These are phyloP conservation scores for Suillus luteus DNA, from an alignment of 768 basidiomycete species.

Conservation along the genomic window DNA sequence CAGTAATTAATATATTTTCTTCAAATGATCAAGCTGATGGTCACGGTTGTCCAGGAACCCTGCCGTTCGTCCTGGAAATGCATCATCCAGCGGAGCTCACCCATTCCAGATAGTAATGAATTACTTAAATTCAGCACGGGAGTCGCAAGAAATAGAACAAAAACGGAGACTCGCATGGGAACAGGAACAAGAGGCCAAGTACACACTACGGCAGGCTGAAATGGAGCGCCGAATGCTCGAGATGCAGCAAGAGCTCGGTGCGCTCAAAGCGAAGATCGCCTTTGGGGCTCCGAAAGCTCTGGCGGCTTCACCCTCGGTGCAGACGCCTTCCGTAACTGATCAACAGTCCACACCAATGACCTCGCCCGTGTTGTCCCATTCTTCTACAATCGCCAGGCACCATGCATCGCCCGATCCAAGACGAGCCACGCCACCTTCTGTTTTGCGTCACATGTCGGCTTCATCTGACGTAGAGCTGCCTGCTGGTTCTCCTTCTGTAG, in stretches of 20 bases:
- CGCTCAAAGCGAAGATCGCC: slow-evolving; percentile 44
- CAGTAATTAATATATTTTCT: slow-evolving; percentile 35
- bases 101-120: slow-evolving; percentile 63
- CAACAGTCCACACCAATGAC: slow-evolving; percentile 33
- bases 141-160: slow-evolving; percentile 62
- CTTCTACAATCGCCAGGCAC: slow-evolving; percentile 21
- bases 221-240: slow-evolving; percentile 57
- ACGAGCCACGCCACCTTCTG: neutral
- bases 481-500: slow-evolving; percentile 13
- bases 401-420: slow-evolving; percentile 27
- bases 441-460: neutral
- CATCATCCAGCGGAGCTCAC: slow-evolving; percentile 40
- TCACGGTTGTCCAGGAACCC: slow-evolving; percentile 13
- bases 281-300: slow-evolving; percentile 23
- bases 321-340: neutral
- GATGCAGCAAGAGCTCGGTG: slow-evolving; percentile 54
- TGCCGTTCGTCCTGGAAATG: slow-evolving; percentile 26
- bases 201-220: slow-evolving; percentile 54
- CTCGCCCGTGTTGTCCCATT: slow-evolving; percentile 31
- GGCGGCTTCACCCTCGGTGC: slow-evolving; percentile 13
- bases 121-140: slow-evolving; percentile 55
- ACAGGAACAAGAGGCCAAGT: slow-evolving; percentile 64
- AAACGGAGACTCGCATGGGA: slow-evolving; percentile 68
- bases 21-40: slow-evolving; percentile 6
- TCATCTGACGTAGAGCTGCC: slow-evolving; percentile 11